phyloP scores from a whole-genome alignment of 106 monocot genomes.

The Dioscorea alata region DNA sequence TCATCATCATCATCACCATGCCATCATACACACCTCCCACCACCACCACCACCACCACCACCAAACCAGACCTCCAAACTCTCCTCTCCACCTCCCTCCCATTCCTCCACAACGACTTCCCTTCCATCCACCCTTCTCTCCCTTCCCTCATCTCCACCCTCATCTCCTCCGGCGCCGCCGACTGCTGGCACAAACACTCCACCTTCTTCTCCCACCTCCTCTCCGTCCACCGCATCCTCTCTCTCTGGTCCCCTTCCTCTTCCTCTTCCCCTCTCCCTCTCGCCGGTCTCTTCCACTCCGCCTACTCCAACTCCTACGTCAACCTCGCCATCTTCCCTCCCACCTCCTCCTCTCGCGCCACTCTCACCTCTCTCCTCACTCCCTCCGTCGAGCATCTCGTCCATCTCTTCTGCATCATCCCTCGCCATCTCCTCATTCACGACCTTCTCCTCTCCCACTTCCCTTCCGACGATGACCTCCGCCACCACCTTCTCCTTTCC shows the following conservation, averaged over 20 bases:
- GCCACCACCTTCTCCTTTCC: slow-evolving; percentile 38
- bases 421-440: slow-evolving; percentile 74
- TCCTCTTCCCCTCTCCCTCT: slow-evolving; percentile 51
- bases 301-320: slow-evolving; percentile 99
- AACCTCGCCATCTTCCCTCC: slow-evolving; percentile 97
- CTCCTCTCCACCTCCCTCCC: slow-evolving; percentile 47
- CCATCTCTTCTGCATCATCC: slow-evolving; percentile 87
- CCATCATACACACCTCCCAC: slow-evolving; percentile 10
- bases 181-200: slow-evolving; percentile 97
- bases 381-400: slow-evolving; percentile 62
- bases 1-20: neutral
- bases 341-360: slow-evolving; percentile 38
- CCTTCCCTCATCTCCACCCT: slow-evolving; percentile 52
- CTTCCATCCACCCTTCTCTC: slow-evolving; percentile 46
- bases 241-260: slow-evolving; percentile 74
- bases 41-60: slow-evolving; percentile 4
- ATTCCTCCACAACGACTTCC: slow-evolving; percentile 76
- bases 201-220: slow-evolving; percentile 80
- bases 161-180: slow-evolving; percentile 61
- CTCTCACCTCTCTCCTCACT: slow-evolving; percentile 44
- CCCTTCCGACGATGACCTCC: slow-evolving; percentile 48
- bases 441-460: slow-evolving; percentile 73
- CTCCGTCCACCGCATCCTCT: slow-evolving; percentile 73
- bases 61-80: slow-evolving; percentile 15
- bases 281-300: slow-evolving; percentile 92